These are phyloP conservation scores for Diaporthe batatas DNA, from an alignment of 2,329 filamentous ascomycete genomes.

Conservation along the genomic window DNA sequence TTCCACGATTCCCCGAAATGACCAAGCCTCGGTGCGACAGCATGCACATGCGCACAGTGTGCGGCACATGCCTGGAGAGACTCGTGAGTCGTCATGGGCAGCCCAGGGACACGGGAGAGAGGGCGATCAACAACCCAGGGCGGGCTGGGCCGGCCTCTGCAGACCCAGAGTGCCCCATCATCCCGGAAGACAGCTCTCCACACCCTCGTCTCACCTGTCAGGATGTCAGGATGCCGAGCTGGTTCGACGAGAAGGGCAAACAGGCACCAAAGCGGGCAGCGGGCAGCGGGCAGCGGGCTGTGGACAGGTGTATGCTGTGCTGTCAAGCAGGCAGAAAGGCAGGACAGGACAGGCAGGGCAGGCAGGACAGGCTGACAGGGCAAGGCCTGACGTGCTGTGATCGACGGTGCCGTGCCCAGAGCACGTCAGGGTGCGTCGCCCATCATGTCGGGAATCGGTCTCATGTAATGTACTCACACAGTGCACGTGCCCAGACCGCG, in stretches of 20 bases:
- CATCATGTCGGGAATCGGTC: constrained; percentile 34
- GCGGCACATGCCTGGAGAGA: neutral
- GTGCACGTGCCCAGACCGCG: constrained; percentile 11
- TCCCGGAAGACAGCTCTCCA: constrained; percentile 23
- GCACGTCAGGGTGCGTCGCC: constrained; percentile 29
- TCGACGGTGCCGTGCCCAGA: constrained; percentile 32
- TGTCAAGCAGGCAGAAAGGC: neutral
- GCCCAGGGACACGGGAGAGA: neutral
- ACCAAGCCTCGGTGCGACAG: constrained; percentile 22
- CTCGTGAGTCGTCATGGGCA: neutral
- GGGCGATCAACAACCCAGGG: constrained; percentile 18
- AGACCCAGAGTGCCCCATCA: constrained; percentile 8
- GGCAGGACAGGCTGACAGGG: constrained; percentile 17
- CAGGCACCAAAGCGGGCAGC: neutral
- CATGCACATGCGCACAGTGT: constrained; percentile 5
- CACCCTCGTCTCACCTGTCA: constrained; percentile 14
- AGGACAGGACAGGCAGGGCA: neutral
- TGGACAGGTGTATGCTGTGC: neutral
- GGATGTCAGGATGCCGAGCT: neutral
- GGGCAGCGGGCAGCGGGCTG: neutral
- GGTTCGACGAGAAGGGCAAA: constrained; percentile 12
- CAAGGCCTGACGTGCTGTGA: constrained; percentile 21
- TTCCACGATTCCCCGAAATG: constrained; percentile 33
- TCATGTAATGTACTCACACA: constrained; percentile 23
- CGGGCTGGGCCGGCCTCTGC: constrained; percentile 27